Base-by-base conservation (phyloP, 2,329 filamentous ascomycete species). In the Cordyceps tenuipes region DNA sequence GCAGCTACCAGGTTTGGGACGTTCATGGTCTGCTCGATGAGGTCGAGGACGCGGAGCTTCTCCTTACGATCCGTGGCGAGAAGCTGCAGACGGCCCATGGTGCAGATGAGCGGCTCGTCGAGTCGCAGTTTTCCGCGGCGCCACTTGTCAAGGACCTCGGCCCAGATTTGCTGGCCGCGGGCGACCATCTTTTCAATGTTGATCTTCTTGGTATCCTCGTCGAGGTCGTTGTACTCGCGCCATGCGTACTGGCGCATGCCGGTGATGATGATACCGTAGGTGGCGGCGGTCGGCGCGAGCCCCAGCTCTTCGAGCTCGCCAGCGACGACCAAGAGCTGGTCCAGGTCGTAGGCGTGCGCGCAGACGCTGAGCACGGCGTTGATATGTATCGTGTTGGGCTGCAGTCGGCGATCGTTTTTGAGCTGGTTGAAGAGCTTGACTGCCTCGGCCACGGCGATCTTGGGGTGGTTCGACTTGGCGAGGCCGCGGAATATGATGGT, bases 341-440 rank as follows among this genome's bases (percentile, higher is more conserved):
- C 91, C 71, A 96, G 79, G 69, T 97, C 87, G 13, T 79, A 72
- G 4, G 89, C 87, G 61, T 84, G 81, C 52, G 87, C 82, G 70
- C 92, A 97, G 9, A 94, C 88, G 61, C 86, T 85, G 49, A 99
- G 77, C n/a, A 91, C 84, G 10, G 92, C 90, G 70, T 99, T 99
- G 63, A 90, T 85, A 69, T 97, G 94, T 60, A 90, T 88, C 41
- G 87, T 88, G 65, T 86, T 89, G 17, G 89, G 88, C 64, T 85
- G 80, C 55, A 95, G 77, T 8, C 79, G 77, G 1, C 82, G 84
- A 41, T 83, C 79, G 5, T 79, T 79, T 44, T 81, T 79, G 75
- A 97, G 88, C 59, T 84, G 84, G 65, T 90, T 82, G 76, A 95
- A 97, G 56, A 96, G 78, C 61, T 83, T 82, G 50, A 92, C 73